phyloP scores from a whole-genome alignment of 1,284 basidiomycete species.

The Pholiota adiposa region DNA sequence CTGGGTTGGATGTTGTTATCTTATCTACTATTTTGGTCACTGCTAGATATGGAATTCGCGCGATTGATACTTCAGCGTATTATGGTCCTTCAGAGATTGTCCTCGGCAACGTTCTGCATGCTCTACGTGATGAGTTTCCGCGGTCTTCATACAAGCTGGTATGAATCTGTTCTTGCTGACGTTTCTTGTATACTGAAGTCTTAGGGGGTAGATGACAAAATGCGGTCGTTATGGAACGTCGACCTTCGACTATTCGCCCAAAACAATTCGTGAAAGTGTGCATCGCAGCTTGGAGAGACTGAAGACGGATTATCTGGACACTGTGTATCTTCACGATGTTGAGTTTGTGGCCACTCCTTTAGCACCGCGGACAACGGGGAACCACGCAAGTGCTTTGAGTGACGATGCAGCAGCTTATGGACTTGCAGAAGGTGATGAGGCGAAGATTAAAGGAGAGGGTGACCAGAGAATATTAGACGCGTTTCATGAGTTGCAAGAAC shows the following conservation, averaged over 20 bases:
- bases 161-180: conserved; percentile 22
- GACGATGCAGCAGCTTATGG: conserved; percentile 64
- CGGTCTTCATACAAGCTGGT: conserved; percentile 82
- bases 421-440: conserved; percentile 60
- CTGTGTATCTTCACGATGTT: conserved; percentile 90
- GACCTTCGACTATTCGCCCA: conserved; percentile 83
- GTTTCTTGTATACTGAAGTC: too few relatives aligned
- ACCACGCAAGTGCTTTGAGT: conserved; percentile 58
- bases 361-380: conserved; percentile 53
- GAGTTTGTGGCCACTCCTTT: conserved; percentile 81
- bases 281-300: conserved; percentile 75
- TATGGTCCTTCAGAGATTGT: conserved; percentile 93
- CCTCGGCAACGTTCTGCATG: conserved; percentile 75
- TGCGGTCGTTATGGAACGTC: conserved; percentile 83
- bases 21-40: conserved; percentile 1
- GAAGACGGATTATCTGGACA: conserved; percentile 83
- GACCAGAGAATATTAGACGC: conserved; percentile 83
- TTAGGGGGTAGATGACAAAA: conserved; percentile 78
- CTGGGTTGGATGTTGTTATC: not conserved
- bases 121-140: conserved; percentile 74
- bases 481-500: conserved; percentile 68
- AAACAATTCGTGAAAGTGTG: conserved; percentile 72
- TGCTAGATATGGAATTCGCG: conserved; percentile 82
- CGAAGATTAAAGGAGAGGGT: conserved; percentile 70
- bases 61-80: conserved; percentile 90